Evolutionary conservation across 2,329 filamentous ascomycete genomes (phyloP), one percentile per base, ranked within the genome.

Genomic region (Aspergillus tanneri): DNA sequence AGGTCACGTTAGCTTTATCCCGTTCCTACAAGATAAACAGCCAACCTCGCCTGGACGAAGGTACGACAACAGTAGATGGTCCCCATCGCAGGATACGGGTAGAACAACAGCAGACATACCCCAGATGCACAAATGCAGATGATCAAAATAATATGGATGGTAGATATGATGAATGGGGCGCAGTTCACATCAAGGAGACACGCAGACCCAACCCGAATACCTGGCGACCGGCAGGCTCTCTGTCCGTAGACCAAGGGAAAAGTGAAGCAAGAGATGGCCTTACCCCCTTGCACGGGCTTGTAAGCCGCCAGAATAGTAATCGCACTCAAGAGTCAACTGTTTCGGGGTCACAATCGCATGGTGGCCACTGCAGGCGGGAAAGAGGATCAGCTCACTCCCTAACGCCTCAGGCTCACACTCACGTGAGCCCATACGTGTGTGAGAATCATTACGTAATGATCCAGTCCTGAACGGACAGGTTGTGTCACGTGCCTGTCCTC

Each of bases 1-100:
- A 58, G 56, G 61, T 65, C 60, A 63, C 62, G 63, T 67, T 66
- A 67, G 64, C 60, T 58, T 54, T 56, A 47, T 52, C 50, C 51
- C 45, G 54, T 54, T 48, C 46, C 54, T 52, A 50, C 50, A 52
- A 57, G 51, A 57, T 52, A 55, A 55, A 50, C 45, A 43, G 42
- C 30, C 34, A 46, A 36, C 30, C 38, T 50, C 43, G 12, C 14
- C 9, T 34, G 30, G 30, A 9, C 28, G 42, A 43, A 42, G 34
- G 25, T 35, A 34, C 46, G 12, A 27, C 30, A 9, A 30, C 23
- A 14, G n/a, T 25, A 35, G 23, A 35, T 27, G 25, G 14, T 24
- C 35, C 28, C 48, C 24, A 24, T 36, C 38, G 28, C 46, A 42
- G 25, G 47, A 52, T 47, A 36, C 43, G 21, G 23, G 28, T 25